Base-by-base conservation (phyloP, 1,284 basidiomycete genomes). In the Vanrija sp. region DNA sequence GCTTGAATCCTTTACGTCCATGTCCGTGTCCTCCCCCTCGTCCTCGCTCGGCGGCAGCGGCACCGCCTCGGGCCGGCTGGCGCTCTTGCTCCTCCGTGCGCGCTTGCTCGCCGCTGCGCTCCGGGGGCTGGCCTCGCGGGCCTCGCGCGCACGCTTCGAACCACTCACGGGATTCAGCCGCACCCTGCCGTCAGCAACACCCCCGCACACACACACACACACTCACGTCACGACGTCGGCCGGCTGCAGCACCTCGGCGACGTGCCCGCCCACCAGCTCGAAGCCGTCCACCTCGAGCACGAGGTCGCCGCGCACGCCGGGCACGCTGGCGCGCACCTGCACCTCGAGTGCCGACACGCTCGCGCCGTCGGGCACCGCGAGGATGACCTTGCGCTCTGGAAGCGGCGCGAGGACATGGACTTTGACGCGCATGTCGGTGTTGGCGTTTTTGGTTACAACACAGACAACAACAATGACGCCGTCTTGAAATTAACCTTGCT, bases 281-380 rank as follows among this genome's bases (percentile, higher is more conserved):
- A 76, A 78, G 3, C 75, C 76, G 28, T 78, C 76, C 10, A 78
- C 63, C 55, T 75, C 71, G 43, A 78, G 54, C 6, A 64, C 48
- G 4, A 75, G 39, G 15, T 45, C 52, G 7, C 16, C 40, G 0
- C 18, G 28, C 4, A 44, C 25, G 5, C 26, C 19, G 0, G 51
- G 46, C 9, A 48, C 50, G 7, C 38, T 16, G 14, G 39, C 28
- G 12, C 34, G 21, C 10, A 55, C 51, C 18, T 21, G 40, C 38
- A 38, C 50, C 2, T 49, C 40, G 16, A 61, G 47, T 26, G 39
- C 40, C n/a, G 47, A 43, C 4, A 57, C 45, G 6, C 46, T 42
- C 26, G 23, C 34, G n/a, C 34, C 44, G 2, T 9, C 19, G 6
- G 16, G 14, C 2, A 55, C 21, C 1, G 55, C 50, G 7, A 61